A percentile compares a stretch with the other conserved stretches of the same genome.
phyloP scores from a whole-genome alignment of 257 asterid genomes.

The Jaltomata sinuosa region DNA sequence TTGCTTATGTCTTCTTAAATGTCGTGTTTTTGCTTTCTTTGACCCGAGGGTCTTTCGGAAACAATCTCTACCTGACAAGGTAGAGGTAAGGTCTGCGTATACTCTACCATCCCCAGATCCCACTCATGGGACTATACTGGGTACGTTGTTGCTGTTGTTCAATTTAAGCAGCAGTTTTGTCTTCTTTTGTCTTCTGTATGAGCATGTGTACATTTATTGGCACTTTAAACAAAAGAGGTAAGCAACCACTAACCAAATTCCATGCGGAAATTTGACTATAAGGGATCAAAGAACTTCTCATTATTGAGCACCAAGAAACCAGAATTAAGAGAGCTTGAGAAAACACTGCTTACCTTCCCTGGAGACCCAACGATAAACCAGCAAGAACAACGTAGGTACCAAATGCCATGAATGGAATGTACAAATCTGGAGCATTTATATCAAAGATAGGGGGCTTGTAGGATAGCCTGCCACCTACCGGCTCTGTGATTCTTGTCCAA shows the following conservation, averaged over 20 bases:
- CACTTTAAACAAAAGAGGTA: background rate
- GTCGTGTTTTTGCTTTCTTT: no score
- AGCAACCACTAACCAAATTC: background rate
- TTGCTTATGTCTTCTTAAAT: no score
- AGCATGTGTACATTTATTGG: background rate
- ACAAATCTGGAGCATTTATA: conserved; percentile 27
- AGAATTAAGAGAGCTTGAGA: background rate
- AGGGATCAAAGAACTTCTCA: background rate
- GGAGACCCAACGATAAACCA: conserved; percentile 30
- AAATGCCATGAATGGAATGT: conserved; percentile 33
- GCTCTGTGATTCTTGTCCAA: conserved; percentile 26
- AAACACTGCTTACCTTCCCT: conserved; percentile 26
- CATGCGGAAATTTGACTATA: background rate
- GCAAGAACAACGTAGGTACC: conserved; percentile 34
- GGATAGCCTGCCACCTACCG: conserved; percentile 20
- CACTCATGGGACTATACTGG: no score
- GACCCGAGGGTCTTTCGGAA: no score
- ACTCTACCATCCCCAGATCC: no score
- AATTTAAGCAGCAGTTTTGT: background rate
- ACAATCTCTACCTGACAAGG: no score
- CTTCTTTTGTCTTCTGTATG: background rate
- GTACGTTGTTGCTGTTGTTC: no score
- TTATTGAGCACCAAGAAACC: background rate
- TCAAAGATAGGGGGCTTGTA: conserved; percentile 25
- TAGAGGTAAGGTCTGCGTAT: no score